These are phyloP conservation scores for Leccinum variicolor DNA, from an alignment of 768 basidiomycete genomes.

Conservation along the genomic window DNA sequence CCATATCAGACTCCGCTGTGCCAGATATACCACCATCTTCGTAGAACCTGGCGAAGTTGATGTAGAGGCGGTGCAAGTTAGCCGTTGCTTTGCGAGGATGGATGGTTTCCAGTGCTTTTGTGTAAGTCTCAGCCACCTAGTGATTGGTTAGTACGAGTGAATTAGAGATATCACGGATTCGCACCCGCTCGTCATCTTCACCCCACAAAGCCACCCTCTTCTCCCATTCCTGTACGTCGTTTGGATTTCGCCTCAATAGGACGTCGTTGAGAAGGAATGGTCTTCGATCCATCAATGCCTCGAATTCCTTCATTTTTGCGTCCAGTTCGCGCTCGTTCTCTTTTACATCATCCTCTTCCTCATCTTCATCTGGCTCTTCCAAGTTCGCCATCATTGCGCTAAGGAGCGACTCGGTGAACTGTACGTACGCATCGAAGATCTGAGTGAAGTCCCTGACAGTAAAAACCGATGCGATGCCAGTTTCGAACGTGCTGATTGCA, in stretches of 20 bases:
- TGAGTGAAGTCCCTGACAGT: constrained; percentile 97
- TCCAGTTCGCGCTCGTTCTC: constrained; percentile 86
- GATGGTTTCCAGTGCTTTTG: constrained; percentile 83
- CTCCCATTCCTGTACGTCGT: constrained; percentile 99
- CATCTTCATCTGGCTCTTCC: constrained; percentile 72
- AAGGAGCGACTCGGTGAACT: constrained; percentile 89
- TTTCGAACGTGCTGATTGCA: constrained; percentile 84
- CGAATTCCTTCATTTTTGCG: constrained; percentile 85
- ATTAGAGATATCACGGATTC: constrained; percentile 1
- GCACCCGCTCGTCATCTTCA: constrained; percentile 88
- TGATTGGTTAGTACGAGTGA: not conserved
- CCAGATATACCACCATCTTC: constrained; percentile 88
- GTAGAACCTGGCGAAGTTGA: constrained; percentile 97
- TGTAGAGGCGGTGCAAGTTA: constrained; percentile 83
- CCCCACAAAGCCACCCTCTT: constrained; percentile 93
- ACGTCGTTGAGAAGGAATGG: constrained; percentile 98
- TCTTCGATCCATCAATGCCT: constrained; percentile 89
- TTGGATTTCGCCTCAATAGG: constrained; percentile 85
- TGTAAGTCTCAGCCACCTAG: constrained; percentile 92
- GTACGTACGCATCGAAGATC: constrained; percentile 95
- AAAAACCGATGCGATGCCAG: constrained; percentile 77
- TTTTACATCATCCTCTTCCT: constrained; percentile 68
- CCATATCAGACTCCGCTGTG: constrained; percentile 76
- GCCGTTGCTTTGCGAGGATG: constrained; percentile 87
- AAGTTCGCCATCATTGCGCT: constrained; percentile 85